Evolutionary conservation across 768 basidiomycete genomes (phyloP), one percentile per base, ranked within the genome.

Genomic region (Filobasidium wieringae): DNA sequence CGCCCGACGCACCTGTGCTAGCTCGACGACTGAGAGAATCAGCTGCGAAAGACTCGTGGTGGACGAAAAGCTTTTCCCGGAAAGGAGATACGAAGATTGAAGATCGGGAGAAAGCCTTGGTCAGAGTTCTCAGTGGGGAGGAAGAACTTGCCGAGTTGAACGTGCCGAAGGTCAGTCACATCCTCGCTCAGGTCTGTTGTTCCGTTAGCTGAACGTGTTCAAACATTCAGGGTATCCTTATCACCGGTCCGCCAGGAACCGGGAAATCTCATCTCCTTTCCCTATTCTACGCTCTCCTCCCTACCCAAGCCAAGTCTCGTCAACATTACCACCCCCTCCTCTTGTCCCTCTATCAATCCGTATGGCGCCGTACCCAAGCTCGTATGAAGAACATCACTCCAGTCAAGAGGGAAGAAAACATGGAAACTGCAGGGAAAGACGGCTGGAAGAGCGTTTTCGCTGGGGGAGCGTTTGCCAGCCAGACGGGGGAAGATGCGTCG

Each of bases 191-290:
- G 5, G 15, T 2, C 4, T 41, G 39, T 7, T 33, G 15, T 24
- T 8, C 39, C 17, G 33, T 50, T 14, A n/a, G n/a, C n/a, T n/a
- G n/a, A n/a, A n/a, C n/a, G 15, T 39, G 8, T 7, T 30, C 1
- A 19, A 12, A 4, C 4, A 17, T 45, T 12, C 57, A 80, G 80
- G 79, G 81, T 7, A 72, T 81, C 5, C 74, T 80, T 8, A 60
- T 80, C 12, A 80, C 77, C 7, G 79, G 79, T 6, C 79, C 79
- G 8, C 79, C 80, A 6, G 80, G 80, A 19, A 78, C 78, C 9
- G 80, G 80, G 1, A 80, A 80, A 67, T 80, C 78, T 41, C 77
- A 82, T 56, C 69, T 83, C 22, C 76, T 81, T 47, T 79, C 81
- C 64, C 73, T 81, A 14, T 82, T 82, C 78, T 80, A 77, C 67